Evolutionary conservation across 163 green algal species (phyloP), one percentile per base, ranked within the genome.

Genomic region (Trebouxiophyceae sp.): DNA sequence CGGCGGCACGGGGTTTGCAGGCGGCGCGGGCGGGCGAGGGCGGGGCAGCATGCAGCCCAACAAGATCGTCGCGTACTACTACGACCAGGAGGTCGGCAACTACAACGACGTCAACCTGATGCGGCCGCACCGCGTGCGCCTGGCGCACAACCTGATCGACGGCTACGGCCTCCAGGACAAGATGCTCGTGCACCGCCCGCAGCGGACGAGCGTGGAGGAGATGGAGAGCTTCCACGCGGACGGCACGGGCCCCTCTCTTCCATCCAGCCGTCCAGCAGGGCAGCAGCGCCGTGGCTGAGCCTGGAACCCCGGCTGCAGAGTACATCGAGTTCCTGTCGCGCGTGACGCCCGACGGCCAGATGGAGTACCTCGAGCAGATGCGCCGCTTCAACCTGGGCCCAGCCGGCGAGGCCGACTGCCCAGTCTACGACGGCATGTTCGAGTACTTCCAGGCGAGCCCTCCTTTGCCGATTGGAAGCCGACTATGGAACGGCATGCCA

Each of bases 331-430:
- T 97, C 68, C 81, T 97, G 26, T 81, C 76, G 45, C 81, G 71
- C 44, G 88, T 96, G 2, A 96, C 86, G 0, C 88, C 89, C 0
- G 83, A 94, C 64, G 94, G 90, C 65, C 87, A 95, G 62, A 86
- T 96, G 24, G 93, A 99, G 69, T 89, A 95, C 65, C 77, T 95
- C 63, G 79, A 75, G 46, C 87, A 96, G 73, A 86, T 99, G 65
- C 80, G 85, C 28, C 81, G 89, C 27, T 97, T 95, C 81, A 97
- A 97, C 80, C 86, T 97, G 67, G 91, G 79, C 2, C 62, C 70
- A 4, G 73, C 76, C 22, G 77, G 90, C 46, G 79, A 90, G 54
- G 87, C 88, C 3, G 91, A 88, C 69, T 89, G 84, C 65, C 84
- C 84, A 0, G 80, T 91, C n/a, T 88, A 87, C 69, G 82, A 91